phyloP scores from a whole-genome alignment of 2,329 filamentous ascomycete species.

The Pseudocercospora fuligena region DNA sequence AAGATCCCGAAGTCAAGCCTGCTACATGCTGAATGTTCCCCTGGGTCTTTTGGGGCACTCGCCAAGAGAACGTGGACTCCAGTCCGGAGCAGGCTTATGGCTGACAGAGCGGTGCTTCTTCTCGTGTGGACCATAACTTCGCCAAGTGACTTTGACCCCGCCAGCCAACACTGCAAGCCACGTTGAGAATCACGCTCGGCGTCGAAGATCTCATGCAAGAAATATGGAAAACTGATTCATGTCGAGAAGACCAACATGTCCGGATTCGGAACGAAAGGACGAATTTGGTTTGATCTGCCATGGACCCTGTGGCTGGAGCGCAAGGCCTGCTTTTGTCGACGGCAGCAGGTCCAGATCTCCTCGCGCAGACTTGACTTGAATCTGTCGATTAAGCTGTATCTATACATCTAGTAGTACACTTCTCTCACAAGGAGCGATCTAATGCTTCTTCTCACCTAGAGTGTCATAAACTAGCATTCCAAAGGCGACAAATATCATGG shows the following conservation, averaged over 20 bases:
- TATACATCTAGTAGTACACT: constrained; percentile 18
- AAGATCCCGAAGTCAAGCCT: not conserved
- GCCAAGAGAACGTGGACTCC: not conserved
- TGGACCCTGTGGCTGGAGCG: not conserved
- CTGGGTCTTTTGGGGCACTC: not conserved
- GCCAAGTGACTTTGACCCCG: not conserved
- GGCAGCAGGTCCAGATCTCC: not conserved
- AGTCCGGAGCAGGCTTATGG: not conserved
- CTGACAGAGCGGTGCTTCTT: not conserved
- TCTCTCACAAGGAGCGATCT: not conserved
- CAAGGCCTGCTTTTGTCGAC: not conserved
- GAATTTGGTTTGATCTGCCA: constrained; percentile 6
- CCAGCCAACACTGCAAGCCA: not conserved
- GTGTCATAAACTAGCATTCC: constrained; percentile 39
- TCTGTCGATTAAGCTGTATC: constrained; percentile 6
- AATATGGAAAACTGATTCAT: constrained; percentile 3
- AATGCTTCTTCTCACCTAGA: constrained; percentile 32
- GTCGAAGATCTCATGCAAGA: constrained; percentile 1
- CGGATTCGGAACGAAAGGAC: not conserved
- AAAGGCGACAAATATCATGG: constrained; percentile 39
- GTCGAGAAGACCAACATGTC: not conserved
- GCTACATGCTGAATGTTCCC: not conserved
- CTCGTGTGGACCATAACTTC: not conserved
- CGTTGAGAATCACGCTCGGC: not conserved
- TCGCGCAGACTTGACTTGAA: not conserved